These are phyloP conservation scores for Nicotiana noctiflora DNA, from an alignment of 257 asterid species.

Conservation along the genomic window DNA sequence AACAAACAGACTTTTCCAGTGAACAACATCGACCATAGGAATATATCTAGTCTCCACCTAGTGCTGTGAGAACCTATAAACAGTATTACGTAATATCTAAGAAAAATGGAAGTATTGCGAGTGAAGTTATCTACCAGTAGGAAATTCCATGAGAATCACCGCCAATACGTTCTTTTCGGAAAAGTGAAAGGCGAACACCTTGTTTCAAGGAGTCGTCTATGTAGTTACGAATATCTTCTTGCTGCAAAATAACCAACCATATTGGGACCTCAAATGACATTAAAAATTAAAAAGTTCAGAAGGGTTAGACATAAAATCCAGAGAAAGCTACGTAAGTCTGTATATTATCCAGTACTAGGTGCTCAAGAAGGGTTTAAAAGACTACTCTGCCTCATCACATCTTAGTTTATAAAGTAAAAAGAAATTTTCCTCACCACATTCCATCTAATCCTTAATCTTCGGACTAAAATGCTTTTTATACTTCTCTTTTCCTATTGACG, in stretches of 20 bases:
- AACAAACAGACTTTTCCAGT: neutral
- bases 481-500: neutral
- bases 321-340: neutral
- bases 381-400: neutral
- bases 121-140: constrained; percentile 54
- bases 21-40: neutral
- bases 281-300: neutral
- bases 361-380: neutral
- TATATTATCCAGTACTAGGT: neutral
- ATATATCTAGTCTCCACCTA: neutral
- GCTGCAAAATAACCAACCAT: constrained; percentile 58
- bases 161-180: constrained; percentile 85
- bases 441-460: neutral
- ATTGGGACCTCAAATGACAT: neutral
- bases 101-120: neutral
- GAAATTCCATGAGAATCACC: constrained; percentile 94
- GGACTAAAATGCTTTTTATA: neutral
- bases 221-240: constrained; percentile 81
- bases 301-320: neutral
- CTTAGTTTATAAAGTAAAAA: neutral
- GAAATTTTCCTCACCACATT: neutral
- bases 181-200: constrained; percentile 60
- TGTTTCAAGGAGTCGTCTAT: constrained; percentile 76
- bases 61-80: neutral
- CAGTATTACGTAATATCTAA: neutral